Evolutionary conservation across 2,329 filamentous ascomycete genomes (phyloP).

Genomic region (Aspergillus texensis): DNA sequence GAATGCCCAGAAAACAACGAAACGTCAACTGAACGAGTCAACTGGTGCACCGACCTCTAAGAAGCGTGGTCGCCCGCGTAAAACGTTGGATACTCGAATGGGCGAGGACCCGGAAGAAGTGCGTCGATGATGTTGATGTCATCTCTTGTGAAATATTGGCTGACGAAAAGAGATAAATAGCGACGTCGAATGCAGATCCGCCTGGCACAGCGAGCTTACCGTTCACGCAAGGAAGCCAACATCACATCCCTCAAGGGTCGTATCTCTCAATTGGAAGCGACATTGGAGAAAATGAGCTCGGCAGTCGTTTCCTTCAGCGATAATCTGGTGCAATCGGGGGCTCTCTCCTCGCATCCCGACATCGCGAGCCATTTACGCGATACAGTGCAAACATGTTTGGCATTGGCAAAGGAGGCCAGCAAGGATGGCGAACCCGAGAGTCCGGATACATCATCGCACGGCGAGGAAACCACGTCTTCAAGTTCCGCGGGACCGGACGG

Average conservation of each 20-base stretch:
- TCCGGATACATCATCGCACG: slow-evolving; percentile 1
- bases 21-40: slow-evolving; percentile 1
- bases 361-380: slow-evolving; percentile 20
- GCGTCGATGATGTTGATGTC: background rate
- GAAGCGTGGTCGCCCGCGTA: slow-evolving; percentile 26
- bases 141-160: background rate
- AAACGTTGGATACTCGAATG: slow-evolving; percentile 11
- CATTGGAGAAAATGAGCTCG: slow-evolving; percentile 27
- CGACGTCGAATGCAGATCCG: slow-evolving; percentile 30
- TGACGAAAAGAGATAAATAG: slow-evolving; percentile 9
- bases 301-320: slow-evolving; percentile 27
- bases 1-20: slow-evolving; percentile 1
- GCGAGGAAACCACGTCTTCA: background rate
- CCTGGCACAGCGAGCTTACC: slow-evolving; percentile 30
- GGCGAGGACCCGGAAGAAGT: slow-evolving; percentile 25
- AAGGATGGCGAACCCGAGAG: slow-evolving; percentile 6
- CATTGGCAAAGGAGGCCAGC: slow-evolving; percentile 13
- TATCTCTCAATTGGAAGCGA: slow-evolving; percentile 22
- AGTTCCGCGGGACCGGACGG: background rate
- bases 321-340: slow-evolving; percentile 24
- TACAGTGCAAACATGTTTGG: slow-evolving; percentile 24
- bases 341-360: slow-evolving; percentile 20
- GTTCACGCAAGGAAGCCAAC: slow-evolving; percentile 28
- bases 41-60: slow-evolving; percentile 3
- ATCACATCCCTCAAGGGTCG: slow-evolving; percentile 22